These are phyloP conservation scores for Sechiopsis laciniata DNA, from an alignment of 306 rosid genomes.

Conservation along the genomic window DNA sequence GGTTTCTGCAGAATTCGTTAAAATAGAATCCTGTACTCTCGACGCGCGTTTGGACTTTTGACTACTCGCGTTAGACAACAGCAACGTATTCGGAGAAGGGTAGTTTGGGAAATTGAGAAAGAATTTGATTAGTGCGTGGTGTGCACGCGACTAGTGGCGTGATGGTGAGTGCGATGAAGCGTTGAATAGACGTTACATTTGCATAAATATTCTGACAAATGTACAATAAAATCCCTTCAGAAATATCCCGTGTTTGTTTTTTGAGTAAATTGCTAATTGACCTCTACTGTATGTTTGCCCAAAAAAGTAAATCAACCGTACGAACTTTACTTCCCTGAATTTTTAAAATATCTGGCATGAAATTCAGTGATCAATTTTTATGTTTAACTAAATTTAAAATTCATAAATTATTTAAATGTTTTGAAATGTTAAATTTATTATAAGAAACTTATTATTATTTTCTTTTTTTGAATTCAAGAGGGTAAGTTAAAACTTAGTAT, in stretches of 20 bases:
- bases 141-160: neutral
- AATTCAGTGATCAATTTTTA: neutral
- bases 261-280: neutral
- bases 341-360: neutral
- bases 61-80: neutral
- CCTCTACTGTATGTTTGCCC: neutral
- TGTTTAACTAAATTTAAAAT: too few species aligned
- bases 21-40: slow-evolving; percentile 12
- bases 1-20: neutral
- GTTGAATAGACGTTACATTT: slow-evolving; percentile 21
- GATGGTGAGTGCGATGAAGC: slow-evolving; percentile 13
- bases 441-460: too few species aligned
- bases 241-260: slow-evolving; percentile 11
- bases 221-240: neutral
- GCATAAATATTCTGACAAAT: neutral
- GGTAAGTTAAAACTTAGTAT: too few species aligned
- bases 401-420: too few species aligned
- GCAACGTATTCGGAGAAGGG: neutral
- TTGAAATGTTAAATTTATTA: too few species aligned
- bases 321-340: too few species aligned
- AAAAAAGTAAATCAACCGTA: neutral
- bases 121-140: neutral
- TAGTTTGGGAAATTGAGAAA: neutral
- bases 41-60: neutral
- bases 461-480: too few species aligned